These are phyloP conservation scores for Phytophthora sansomeana DNA, from an alignment of 352 stramenopile species.

Conservation along the genomic window DNA sequence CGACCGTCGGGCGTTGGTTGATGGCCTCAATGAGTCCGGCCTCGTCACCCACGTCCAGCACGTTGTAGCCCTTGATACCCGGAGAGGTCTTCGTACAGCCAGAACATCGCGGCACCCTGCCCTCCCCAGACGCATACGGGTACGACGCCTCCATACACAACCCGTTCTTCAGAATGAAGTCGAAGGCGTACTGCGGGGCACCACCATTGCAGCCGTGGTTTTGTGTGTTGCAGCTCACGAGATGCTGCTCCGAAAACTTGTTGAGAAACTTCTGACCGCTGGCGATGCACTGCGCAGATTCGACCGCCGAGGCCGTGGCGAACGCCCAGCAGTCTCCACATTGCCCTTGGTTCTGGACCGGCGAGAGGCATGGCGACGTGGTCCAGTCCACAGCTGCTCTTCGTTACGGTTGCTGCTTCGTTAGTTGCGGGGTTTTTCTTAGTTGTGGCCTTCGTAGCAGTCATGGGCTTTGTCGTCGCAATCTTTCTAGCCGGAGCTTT, in stretches of 20 bases:
- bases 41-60: conserved; percentile 67
- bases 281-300: conserved; percentile 88
- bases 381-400: conserved; percentile 35
- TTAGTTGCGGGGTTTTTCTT: background rate
- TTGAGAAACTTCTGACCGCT: conserved; percentile 61
- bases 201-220: conserved; percentile 91
- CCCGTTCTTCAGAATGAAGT: conserved; percentile 86
- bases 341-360: conserved; percentile 94
- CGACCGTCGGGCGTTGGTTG: conserved; percentile 90
- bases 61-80: conserved; percentile 48
- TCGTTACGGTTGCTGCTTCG: conserved; percentile 5
- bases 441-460: background rate
- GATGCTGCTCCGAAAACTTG: conserved; percentile 90
- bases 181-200: conserved; percentile 84
- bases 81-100: conserved; percentile 26
- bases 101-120: conserved; percentile 27
- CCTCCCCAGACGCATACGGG: conserved; percentile 63
- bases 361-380: conserved; percentile 31
- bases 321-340: conserved; percentile 98
- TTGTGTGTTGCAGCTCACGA: conserved; percentile 88
- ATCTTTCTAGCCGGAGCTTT: background rate
- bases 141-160: conserved; percentile 76
- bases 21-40: conserved; percentile 82
- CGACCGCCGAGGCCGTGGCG: conserved; percentile 86
- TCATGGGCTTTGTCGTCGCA: background rate